Conservation (phyloP, 768 basidiomycete genomes). For the Hypholoma sublateritium region DNA sequence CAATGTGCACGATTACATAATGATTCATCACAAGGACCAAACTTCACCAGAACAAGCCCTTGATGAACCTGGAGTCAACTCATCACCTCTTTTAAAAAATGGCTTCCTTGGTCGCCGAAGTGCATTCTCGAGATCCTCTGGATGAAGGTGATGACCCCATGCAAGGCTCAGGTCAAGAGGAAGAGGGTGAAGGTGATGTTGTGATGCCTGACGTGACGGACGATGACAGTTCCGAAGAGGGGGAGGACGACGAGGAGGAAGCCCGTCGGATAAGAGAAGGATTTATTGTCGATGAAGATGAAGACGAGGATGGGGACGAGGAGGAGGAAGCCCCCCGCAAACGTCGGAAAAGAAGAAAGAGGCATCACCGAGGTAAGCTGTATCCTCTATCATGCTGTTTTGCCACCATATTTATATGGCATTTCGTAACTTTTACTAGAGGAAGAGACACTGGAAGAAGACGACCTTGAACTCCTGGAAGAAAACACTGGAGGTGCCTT, state of each 20-base stretch:
- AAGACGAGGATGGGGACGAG: constrained; percentile 73
- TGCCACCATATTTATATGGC: background rate
- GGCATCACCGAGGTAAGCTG: constrained; percentile 56
- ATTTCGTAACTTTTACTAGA: constrained; percentile 39
- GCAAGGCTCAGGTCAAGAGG: constrained; percentile 53
- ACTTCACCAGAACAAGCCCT: constrained; percentile 13
- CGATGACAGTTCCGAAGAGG: constrained; percentile 83
- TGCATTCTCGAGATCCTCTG: constrained; percentile 26
- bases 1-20: constrained; percentile 17
- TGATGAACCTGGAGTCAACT: constrained; percentile 4
- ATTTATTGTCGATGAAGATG: constrained; percentile 92
- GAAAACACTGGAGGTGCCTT: constrained; percentile 88
- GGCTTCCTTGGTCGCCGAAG: constrained; percentile 50
- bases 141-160: constrained; percentile 60
- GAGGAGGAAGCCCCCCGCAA: constrained; percentile 57
- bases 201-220: constrained; percentile 57
- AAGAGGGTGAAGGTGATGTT: constrained; percentile 56
- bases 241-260: constrained; percentile 91
- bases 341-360: constrained; percentile 67
- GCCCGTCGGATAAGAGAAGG: constrained; percentile 77
- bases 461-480: constrained; percentile 85
- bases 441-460: constrained; percentile 82
- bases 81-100: constrained; percentile 34
- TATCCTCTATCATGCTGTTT: constrained; percentile 6
- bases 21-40: constrained; percentile 10